Evolutionary conservation across 768 basidiomycete genomes (phyloP).

Genomic region (Floccularia luteovirens): DNA sequence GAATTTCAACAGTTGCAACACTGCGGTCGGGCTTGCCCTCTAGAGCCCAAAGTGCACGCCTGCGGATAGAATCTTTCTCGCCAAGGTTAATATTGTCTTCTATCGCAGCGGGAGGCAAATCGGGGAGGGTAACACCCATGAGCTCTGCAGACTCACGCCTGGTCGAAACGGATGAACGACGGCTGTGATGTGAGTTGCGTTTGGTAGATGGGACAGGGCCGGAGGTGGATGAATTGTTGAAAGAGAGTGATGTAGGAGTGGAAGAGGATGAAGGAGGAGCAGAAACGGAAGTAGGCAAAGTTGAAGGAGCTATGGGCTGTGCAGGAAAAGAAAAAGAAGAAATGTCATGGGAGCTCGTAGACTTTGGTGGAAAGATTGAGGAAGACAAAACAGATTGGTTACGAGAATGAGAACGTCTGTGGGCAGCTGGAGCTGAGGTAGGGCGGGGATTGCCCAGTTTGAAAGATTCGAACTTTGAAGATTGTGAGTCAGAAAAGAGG

Average conservation of each 20-base stretch:
- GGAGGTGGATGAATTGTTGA: slow-evolving; percentile 3
- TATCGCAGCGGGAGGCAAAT: slow-evolving; percentile 49
- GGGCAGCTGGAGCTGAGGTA: slow-evolving; percentile 36
- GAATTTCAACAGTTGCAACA: slow-evolving; percentile 77
- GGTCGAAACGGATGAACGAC: slow-evolving; percentile 84
- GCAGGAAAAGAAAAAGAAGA: slow-evolving; percentile 19
- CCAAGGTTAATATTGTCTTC: slow-evolving; percentile 65
- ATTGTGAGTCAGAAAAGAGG: slow-evolving; percentile 2
- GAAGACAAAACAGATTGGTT: slow-evolving; percentile 49
- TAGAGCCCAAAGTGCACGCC: slow-evolving; percentile 78
- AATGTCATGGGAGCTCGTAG: slow-evolving; percentile 27
- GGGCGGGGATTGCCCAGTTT: slow-evolving; percentile 50
- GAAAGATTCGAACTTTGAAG: slow-evolving; percentile 61
- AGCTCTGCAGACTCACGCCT: slow-evolving; percentile 85
- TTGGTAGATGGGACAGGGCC: slow-evolving; percentile 30
- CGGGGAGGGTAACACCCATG: slow-evolving; percentile 75
- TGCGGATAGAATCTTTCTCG: slow-evolving; percentile 73
- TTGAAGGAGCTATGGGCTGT: slow-evolving; percentile 14
- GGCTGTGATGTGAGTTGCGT: slow-evolving; percentile 76
- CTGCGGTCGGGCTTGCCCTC: slow-evolving; percentile 75
- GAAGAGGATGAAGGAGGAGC: too few relatives aligned
- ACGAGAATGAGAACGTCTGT: slow-evolving; percentile 67
- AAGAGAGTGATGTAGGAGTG: too few relatives aligned
- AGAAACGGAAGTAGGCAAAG: too few relatives aligned
- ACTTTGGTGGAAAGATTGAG: slow-evolving; percentile 30